Evolutionary conservation across 768 basidiomycete species (phyloP).

Genomic region (Goffeauzyma gilvescens): DNA sequence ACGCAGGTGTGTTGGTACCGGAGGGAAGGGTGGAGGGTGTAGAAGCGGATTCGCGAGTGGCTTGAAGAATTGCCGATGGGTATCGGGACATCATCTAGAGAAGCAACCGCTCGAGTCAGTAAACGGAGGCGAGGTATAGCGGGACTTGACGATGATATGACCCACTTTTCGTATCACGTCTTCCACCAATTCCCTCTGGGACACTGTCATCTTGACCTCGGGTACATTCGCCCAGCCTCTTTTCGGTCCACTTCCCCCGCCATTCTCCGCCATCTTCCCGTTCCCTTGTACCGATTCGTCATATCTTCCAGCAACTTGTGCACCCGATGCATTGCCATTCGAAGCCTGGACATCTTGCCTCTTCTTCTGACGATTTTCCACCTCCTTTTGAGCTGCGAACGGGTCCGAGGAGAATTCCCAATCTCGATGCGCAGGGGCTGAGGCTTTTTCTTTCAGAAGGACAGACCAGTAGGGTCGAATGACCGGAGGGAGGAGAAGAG

Average conservation of each 20-base stretch:
- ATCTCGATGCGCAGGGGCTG: conserved; percentile 46
- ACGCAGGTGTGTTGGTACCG: conserved; percentile 11
- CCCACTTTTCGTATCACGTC: conserved; percentile 55
- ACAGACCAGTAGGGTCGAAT: conserved; percentile 76
- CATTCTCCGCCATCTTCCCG: conserved; percentile 16
- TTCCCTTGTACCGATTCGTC: neutral
- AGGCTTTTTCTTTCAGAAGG: conserved; percentile 50
- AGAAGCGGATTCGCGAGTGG: conserved; percentile 21
- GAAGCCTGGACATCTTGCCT: too few relatives aligned
- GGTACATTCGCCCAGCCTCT: conserved; percentile 32
- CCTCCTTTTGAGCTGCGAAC: conserved; percentile 51
- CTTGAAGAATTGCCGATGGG: conserved; percentile 30
- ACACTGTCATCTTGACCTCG: conserved; percentile 67
- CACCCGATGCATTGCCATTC: too few relatives aligned
- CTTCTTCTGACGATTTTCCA: conserved; percentile 48
- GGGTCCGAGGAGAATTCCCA: conserved; percentile 86
- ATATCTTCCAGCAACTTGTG: conserved; percentile 36
- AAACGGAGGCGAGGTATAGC: neutral
- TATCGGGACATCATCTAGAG: conserved; percentile 31
- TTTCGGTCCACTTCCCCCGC: conserved; percentile 19
- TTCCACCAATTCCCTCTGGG: conserved; percentile 62
- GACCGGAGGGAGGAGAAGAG: conserved; percentile 52
- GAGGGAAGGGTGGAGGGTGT: conserved; percentile 13
- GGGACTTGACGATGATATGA: neutral
- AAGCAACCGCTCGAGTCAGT: neutral